Base-by-base conservation (phyloP, 1,139 yeast genomes). In the Debaryomyces sp. region DNA sequence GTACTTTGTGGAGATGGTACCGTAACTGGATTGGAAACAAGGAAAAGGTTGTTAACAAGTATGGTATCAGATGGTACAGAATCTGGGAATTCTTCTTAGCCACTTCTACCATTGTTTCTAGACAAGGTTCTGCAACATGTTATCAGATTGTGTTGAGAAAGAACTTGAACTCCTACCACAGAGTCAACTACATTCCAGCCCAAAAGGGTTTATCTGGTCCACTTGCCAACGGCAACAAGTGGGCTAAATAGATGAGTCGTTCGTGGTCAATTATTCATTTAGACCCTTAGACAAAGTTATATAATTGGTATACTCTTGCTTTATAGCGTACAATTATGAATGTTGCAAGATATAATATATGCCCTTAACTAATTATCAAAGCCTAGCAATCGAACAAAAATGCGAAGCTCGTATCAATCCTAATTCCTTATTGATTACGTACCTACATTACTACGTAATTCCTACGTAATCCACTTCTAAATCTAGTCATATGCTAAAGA, bases 1-100 rank as follows among this genome's bases (percentile, higher is more conserved):
- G 94, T 44, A 90, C 97, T 50, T 75, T 90, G 63, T 89, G 95
- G 92, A 84, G 86, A 75, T 90, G 97, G 97, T 91, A 91, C 82
- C 78, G 95, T 70, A 91, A 90, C 83, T 90, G 97, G 97, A 68
- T 87, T 61, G 87, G 86, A 54, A 90, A 90, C 83, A 82, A 81
- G 72, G 94, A 89, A 47, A 77, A 82, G 65, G 90, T 82, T 53
- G 77, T 85, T 52, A 80, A 82, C 75, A 89, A 88, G 75, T 90
- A 91, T 63, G 97, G 97, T 60, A 73, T 80, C 59, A 86, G 85
- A 74, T 90, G 97, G 97, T 91, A 77, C 75, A 85, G 96, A 72
- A 89, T 90, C 70, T 90, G 97, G 97, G 96, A 89, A 72, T 89
- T 71, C 77, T 90, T 90, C 75, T 82, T 90, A 65, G 89, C 96